Percentiles rank a stretch among this genome's conserved stretches.
phyloP scores from a whole-genome alignment of 345 rosid species.

The Murraya paniculata region DNA sequence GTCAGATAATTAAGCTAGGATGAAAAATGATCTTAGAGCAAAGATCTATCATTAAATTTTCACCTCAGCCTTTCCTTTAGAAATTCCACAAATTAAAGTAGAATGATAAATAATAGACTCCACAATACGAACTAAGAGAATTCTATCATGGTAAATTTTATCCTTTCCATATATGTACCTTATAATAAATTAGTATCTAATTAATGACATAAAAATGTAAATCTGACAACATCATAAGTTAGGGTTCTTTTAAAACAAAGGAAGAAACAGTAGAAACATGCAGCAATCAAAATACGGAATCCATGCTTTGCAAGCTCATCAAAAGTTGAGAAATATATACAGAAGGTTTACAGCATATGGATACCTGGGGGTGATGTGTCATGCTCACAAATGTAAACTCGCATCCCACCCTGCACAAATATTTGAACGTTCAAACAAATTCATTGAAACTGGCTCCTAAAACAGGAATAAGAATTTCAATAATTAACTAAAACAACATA shows the following conservation, averaged over 20 bases:
- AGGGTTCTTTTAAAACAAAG: neutral
- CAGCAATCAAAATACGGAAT: neutral
- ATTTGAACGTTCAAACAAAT: slow-evolving; percentile 3
- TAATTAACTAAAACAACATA: neutral
- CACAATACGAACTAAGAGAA: neutral
- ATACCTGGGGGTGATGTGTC: slow-evolving; percentile 81
- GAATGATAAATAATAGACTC: neutral
- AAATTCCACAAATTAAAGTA: neutral
- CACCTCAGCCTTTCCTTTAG: neutral
- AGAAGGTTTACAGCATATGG: slow-evolving; percentile 11
- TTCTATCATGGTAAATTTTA: neutral
- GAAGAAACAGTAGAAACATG: neutral
- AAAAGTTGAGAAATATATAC: neutral
- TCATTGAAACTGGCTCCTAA: neutral
- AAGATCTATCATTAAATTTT: neutral
- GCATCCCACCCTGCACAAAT: slow-evolving; percentile 70
- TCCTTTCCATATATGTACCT: neutral
- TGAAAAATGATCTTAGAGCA: slow-evolving; percentile 1
- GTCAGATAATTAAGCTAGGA: slow-evolving; percentile 17
- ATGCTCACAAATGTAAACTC: slow-evolving; percentile 76
- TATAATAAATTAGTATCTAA: neutral
- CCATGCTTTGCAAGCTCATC: neutral
- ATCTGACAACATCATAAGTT: neutral
- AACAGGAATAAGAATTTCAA: slow-evolving; percentile 2
- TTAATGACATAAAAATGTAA: neutral